Conservation (phyloP, 805 yeast genomes). For the Candida qinlingensis region DNA sequence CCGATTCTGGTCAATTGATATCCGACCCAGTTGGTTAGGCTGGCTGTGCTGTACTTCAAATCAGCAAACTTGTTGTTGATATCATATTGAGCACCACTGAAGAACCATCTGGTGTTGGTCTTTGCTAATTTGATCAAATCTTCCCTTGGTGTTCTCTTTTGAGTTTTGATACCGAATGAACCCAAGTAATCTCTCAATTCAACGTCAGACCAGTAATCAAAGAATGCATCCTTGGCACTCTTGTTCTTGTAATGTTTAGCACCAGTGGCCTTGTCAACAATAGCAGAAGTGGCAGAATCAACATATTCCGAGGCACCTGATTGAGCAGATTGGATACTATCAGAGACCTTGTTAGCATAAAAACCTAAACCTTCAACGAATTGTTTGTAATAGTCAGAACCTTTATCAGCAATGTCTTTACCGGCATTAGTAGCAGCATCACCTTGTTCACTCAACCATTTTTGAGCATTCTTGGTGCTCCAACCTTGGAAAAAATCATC, state of each 20-base stretch:
- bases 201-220: slow-evolving; percentile 37
- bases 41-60: slow-evolving; percentile 9
- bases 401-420: slow-evolving; percentile 18
- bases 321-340: slow-evolving; percentile 15
- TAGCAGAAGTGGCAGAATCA: slow-evolving; percentile 12
- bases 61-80: neutral
- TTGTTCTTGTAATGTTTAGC: slow-evolving; percentile 7
- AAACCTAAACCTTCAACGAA: slow-evolving; percentile 12
- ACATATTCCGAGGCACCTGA: slow-evolving; percentile 20
- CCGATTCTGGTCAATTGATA: neutral
- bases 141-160: slow-evolving; percentile 22
- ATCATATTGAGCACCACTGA: slow-evolving; percentile 22
- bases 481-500: slow-evolving; percentile 33
- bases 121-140: slow-evolving; percentile 36
- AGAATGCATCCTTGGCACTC: slow-evolving; percentile 20
- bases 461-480: slow-evolving; percentile 33
- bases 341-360: slow-evolving; percentile 9
- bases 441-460: slow-evolving; percentile 34
- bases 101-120: slow-evolving; percentile 36
- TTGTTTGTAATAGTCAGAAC: slow-evolving; percentile 19
- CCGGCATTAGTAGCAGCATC: slow-evolving; percentile 21
- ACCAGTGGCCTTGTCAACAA: slow-evolving; percentile 6
- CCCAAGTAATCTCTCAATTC: slow-evolving; percentile 38
- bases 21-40: slow-evolving; percentile 6
- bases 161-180: slow-evolving; percentile 35